phyloP scores from a whole-genome alignment of 2,329 filamentous ascomycete species.

The Leptographium wingfieldii region DNA sequence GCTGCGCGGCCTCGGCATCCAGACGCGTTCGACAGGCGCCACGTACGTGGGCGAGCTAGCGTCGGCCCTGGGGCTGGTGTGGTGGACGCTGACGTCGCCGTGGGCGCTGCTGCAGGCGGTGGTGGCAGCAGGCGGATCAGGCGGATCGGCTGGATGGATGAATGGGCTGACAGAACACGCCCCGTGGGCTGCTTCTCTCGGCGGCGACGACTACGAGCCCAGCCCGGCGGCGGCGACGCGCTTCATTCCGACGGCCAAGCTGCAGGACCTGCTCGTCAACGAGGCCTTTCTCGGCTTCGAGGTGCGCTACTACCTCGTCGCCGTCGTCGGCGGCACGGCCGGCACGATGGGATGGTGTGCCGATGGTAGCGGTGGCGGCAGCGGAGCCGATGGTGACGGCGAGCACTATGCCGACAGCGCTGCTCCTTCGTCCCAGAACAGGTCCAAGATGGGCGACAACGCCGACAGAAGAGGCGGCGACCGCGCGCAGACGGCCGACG shows the following conservation, averaged over 20 bases:
- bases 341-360: background rate
- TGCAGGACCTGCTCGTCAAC: constrained; percentile 87
- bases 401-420: too few relatives aligned
- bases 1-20: constrained; percentile 77
- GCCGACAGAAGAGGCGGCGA: background rate
- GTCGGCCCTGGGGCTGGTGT: constrained; percentile 16
- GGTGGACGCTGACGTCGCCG: constrained; percentile 19
- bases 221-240: constrained; percentile 17
- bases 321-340: constrained; percentile 47
- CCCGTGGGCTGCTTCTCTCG: background rate
- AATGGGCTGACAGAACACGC: too few relatives aligned
- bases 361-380: background rate
- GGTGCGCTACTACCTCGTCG: constrained; percentile 76
- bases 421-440: too few relatives aligned
- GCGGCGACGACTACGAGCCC: constrained; percentile 18
- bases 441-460: background rate
- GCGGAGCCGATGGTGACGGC: background rate
- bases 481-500: background rate
- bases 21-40: constrained; percentile 61
- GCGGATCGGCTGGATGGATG: too few relatives aligned
- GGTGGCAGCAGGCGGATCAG: background rate
- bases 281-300: constrained; percentile 91
- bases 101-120: background rate
- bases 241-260: constrained; percentile 79
- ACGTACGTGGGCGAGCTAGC: constrained; percentile 41